These are phyloP conservation scores for Cytospora piceae DNA, from an alignment of 2,329 filamentous ascomycete species.

Conservation along the genomic window DNA sequence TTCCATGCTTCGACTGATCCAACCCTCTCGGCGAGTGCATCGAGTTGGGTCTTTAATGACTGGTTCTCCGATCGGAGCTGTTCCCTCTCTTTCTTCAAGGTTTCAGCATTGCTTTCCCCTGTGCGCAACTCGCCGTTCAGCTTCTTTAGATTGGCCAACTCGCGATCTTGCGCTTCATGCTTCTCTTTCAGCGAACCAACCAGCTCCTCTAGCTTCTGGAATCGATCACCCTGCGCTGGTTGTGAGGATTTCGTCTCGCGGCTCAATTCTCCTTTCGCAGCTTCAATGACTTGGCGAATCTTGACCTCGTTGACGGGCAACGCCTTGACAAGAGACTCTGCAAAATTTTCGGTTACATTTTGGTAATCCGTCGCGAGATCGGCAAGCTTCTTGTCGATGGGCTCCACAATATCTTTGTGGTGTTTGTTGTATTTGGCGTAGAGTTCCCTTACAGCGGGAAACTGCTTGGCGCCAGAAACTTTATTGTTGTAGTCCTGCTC, in stretches of 20 bases:
- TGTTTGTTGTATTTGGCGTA: slow-evolving; percentile 9
- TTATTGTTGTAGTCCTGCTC: slow-evolving; percentile 15
- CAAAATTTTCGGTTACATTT: not conserved
- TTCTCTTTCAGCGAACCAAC: slow-evolving; percentile 6
- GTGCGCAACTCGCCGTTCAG: slow-evolving; percentile 9
- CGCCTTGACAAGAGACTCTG: slow-evolving; percentile 8
- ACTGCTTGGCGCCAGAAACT: slow-evolving; percentile 10
- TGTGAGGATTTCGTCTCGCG: not conserved
- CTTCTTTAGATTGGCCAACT: slow-evolving; percentile 7
- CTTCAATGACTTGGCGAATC: slow-evolving; percentile 22
- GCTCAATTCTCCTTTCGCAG: slow-evolving; percentile 9
- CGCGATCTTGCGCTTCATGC: slow-evolving; percentile 7
- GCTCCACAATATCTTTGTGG: slow-evolving; percentile 9
- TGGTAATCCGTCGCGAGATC: not conserved
- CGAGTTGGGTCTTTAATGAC: slow-evolving; percentile 7
- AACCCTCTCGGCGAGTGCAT: not conserved
- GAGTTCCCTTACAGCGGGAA: slow-evolving; percentile 20
- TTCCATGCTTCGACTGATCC: slow-evolving; percentile 4
- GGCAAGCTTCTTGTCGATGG: slow-evolving; percentile 18
- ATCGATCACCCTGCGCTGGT: slow-evolving; percentile 4
- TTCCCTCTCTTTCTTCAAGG: slow-evolving; percentile 15
- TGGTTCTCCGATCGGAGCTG: slow-evolving; percentile 12
- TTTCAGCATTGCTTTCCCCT: not conserved
- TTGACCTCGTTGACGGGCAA: slow-evolving; percentile 24
- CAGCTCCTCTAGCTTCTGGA: slow-evolving; percentile 18